A percentile compares a stretch with the other conserved stretches of the same genome.
Conservation (phyloP, 257 asterid genomes). For the Salvia miltiorrhiza region DNA sequence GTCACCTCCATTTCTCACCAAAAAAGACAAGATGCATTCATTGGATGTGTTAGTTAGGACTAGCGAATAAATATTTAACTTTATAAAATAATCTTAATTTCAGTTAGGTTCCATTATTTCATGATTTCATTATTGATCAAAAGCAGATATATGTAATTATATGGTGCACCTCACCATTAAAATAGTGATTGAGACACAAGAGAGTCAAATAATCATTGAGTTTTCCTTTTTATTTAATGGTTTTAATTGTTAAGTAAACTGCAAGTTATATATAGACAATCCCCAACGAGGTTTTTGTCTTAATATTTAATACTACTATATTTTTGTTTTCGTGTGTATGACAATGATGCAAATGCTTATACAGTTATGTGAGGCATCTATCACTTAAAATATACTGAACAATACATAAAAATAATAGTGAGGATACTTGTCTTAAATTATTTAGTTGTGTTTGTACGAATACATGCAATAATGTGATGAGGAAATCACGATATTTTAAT, state of each 20-base stretch:
- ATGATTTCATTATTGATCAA: conserved; percentile 23
- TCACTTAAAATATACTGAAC: background rate
- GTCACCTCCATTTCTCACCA: conserved; percentile 10
- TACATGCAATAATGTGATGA: background rate
- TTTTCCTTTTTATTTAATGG: background rate
- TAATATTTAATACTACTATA: background rate
- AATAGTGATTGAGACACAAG: background rate
- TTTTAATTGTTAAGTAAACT: background rate
- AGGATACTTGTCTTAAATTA: background rate
- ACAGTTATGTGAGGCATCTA: background rate
- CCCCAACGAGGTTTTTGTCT: background rate
- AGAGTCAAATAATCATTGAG: background rate
- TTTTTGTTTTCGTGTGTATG: too few relatives aligned
- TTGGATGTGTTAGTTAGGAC: conserved; percentile 8
- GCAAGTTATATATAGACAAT: background rate
- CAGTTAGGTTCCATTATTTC: conserved; percentile 22
- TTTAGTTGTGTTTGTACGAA: too few relatives aligned
- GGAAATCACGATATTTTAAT: background rate
- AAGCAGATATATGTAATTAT: conserved; percentile 17
- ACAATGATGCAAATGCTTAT: background rate
- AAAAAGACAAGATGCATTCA: conserved; percentile 19
- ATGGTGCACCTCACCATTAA: background rate
- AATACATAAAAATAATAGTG: background rate
- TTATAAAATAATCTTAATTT: conserved; percentile 7
- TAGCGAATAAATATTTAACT: conserved; percentile 10